These are phyloP conservation scores for Tolypocladium amazonense DNA, from an alignment of 2,329 filamentous ascomycete species.

Conservation along the genomic window DNA sequence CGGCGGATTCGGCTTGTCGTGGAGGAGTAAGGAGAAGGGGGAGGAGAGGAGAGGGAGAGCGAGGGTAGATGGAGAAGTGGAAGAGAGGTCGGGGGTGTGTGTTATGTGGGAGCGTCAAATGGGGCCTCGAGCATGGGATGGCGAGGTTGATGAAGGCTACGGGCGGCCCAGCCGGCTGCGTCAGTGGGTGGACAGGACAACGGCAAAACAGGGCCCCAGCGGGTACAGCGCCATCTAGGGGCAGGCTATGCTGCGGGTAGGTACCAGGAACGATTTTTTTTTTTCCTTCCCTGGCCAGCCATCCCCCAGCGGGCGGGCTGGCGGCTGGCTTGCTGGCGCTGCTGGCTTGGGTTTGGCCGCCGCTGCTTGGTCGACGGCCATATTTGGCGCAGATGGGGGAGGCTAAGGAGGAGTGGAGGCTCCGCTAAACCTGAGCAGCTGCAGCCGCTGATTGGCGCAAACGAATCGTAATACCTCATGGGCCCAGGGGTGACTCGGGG, in stretches of 20 bases:
- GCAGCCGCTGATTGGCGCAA: slow-evolving; percentile 1
- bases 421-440: slow-evolving; percentile 1
- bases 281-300: background rate
- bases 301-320: slow-evolving; percentile 2
- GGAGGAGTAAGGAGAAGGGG: slow-evolving; percentile 12
- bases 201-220: background rate
- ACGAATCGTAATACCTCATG: background rate
- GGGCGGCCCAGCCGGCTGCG: slow-evolving; percentile 11
- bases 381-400: slow-evolving; percentile 5
- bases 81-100: slow-evolving; percentile 5
- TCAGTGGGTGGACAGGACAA: background rate
- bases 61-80: slow-evolving; percentile 1
- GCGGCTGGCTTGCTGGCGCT: slow-evolving; percentile 10
- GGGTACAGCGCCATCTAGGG: background rate
- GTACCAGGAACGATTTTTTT: slow-evolving; percentile 1
- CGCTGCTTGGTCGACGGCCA: background rate
- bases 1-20: slow-evolving; percentile 26
- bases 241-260: background rate
- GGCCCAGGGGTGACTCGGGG: background rate
- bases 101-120: slow-evolving; percentile 2
- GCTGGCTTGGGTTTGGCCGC: slow-evolving; percentile 4
- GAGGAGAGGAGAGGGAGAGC: slow-evolving; percentile 6
- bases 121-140: slow-evolving; percentile 7
- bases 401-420: slow-evolving; percentile 1
- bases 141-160: slow-evolving; percentile 15